Base-by-base conservation (phyloP, 2,329 filamentous ascomycete species). In the Tetracladium maxilliforme region DNA sequence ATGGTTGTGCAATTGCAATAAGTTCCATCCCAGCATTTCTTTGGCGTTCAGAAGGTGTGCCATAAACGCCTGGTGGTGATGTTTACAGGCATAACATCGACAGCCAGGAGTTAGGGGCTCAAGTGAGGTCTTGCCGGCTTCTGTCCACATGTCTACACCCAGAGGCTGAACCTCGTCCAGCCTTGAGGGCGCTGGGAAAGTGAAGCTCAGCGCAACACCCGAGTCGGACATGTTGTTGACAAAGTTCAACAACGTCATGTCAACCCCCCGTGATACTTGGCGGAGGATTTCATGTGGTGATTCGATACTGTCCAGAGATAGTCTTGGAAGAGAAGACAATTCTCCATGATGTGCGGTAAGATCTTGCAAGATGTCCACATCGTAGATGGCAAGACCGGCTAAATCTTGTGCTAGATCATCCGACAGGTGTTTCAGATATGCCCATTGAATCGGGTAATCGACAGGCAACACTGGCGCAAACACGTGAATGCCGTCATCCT, bases 1-100 rank as follows among this genome's bases (percentile, higher is more conserved):
- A 45, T 92, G 74, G 46, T 98, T 98, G 53, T 98, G 90, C 4
- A 93, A 64, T 47, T 95, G 87, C 6, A 98, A 61, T 6, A 98
- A 61, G 1, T 77, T 80, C 90, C 90, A 98, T 14, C 78, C 87
- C 5, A 94, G 70, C 90, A 98, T 95, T 51, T 98, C 90, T 43
- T 86, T 92, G 1, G 90, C 84, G 23, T 70, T 64, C 6, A 98
- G 67, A 2, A 95, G 63, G 48, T 98, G 90, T 35, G 84, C 77
- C 18, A 98, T 44, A 49, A 81, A 98, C 1, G 90, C 87, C 24
- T 76, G 62, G 49, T 93, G 83, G 48, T 95, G 87, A 11, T 66
- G 67, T 3, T 60, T 69, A 58, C 90, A 98, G 13, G 83, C 61
- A 47, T 92, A 87, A 59, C 90, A 98, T 25, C 52, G 39, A 48